Conservation (phyloP, 345 rosid genomes). For the sweet orange (Citrus sinensis) region DVS_A1.0 CM039165.1:35019501-35020000, state of each 20-base stretch:
- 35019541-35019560: not conserved
- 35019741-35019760: not conserved
- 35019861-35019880: slow-evolving; percentile 2
- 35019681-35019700: not conserved
- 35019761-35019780: not conserved
- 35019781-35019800: not conserved
- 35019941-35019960: slow-evolving; percentile 14
- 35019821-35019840: not conserved
- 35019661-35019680: not conserved
- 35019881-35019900: slow-evolving; percentile 31
- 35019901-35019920: slow-evolving; percentile 36
- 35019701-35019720: not conserved
- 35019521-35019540: not conserved
- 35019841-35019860: not conserved
- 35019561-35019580: not conserved
- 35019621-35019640: not conserved
- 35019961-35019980: not conserved
- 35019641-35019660: not conserved
- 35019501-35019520: not conserved
- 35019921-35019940: slow-evolving; percentile 33
- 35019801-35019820: not conserved
- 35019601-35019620: not conserved
- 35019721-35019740: not conserved
- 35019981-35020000: not conserved
- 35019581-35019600: not conserved